Evolutionary conservation across 1,284 basidiomycete genomes (phyloP).

Genomic region (Tilletia horrida): DNA sequence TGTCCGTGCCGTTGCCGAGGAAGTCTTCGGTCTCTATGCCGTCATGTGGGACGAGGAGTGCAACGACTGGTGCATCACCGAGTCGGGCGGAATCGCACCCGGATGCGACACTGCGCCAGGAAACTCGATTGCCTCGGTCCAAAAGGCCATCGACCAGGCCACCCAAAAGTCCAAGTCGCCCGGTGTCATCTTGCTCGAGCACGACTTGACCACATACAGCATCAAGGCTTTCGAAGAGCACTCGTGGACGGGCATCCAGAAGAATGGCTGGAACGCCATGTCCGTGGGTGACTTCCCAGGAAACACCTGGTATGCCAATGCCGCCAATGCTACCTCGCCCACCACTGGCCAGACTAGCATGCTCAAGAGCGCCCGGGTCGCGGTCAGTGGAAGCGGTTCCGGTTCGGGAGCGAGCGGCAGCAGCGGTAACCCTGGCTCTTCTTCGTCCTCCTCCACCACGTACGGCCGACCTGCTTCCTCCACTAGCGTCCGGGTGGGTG

Average conservation of each 20-base stretch:
- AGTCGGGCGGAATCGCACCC: conserved; percentile 33
- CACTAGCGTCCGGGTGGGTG: neutral
- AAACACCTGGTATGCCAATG: conserved; percentile 45
- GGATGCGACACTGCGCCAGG: conserved; percentile 34
- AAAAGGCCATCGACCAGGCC: conserved; percentile 34
- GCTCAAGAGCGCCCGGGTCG: conserved; percentile 16
- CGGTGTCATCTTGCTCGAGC: conserved; percentile 46
- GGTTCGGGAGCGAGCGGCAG: neutral
- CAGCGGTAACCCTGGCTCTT: neutral
- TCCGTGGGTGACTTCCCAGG: conserved; percentile 38
- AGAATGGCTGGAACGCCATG: conserved; percentile 34
- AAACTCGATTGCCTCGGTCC: conserved; percentile 26
- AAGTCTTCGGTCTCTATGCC: conserved; percentile 60
- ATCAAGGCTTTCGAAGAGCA: conserved; percentile 39
- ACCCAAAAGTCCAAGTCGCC: conserved; percentile 25
- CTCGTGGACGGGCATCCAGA: conserved; percentile 26
- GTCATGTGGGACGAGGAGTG: conserved; percentile 68
- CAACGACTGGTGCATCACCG: conserved; percentile 47
- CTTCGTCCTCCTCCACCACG: neutral
- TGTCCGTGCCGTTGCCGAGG: conserved; percentile 66
- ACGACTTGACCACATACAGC: conserved; percentile 46
- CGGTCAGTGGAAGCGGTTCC: neutral
- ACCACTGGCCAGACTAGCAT: conserved; percentile 19
- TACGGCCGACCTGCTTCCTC: neutral
- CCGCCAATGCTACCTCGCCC: conserved; percentile 5